Evolutionary conservation across 495 filamentous ascomycete species (phyloP).

Genomic region (Aspergillus nanangensis): DNA sequence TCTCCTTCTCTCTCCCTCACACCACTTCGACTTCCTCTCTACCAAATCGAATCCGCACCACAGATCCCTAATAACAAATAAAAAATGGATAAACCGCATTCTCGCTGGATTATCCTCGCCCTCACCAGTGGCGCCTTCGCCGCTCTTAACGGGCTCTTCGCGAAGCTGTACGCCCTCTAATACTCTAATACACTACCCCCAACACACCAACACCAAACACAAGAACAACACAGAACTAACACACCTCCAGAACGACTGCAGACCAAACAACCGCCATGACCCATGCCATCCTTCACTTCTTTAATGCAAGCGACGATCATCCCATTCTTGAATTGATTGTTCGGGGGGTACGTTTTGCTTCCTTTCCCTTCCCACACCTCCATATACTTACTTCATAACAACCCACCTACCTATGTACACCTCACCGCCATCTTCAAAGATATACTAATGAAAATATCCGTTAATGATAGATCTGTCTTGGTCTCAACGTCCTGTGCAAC

Average conservation of each 20-base stretch:
- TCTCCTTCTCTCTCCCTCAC: too few species aligned
- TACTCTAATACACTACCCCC: neutral
- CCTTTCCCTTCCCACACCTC: neutral
- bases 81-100: slow-evolving; percentile 1
- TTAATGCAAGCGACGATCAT: slow-evolving; percentile 41
- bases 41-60: slow-evolving; percentile 7
- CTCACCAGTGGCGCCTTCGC: slow-evolving; percentile 85
- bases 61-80: too few species aligned
- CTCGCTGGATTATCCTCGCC: slow-evolving; percentile 75
- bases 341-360: slow-evolving; percentile 57
- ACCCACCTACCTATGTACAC: slow-evolving; percentile 5
- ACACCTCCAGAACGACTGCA: slow-evolving; percentile 69
- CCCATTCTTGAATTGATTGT: slow-evolving; percentile 62
- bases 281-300: slow-evolving; percentile 51
- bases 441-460: neutral
- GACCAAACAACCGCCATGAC: slow-evolving; percentile 71
- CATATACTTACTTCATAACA: slow-evolving; percentile 6
- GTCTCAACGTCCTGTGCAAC: slow-evolving; percentile 84
- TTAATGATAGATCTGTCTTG: slow-evolving; percentile 67
- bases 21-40: neutral
- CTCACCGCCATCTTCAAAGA: neutral
- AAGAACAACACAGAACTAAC: slow-evolving; percentile 4
- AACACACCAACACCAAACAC: neutral
- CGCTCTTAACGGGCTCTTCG: slow-evolving; percentile 92
- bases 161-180: slow-evolving; percentile 65